Base-by-base conservation (phyloP, 139 green algal species). In the Tetratostichococcus sp. region DNA sequence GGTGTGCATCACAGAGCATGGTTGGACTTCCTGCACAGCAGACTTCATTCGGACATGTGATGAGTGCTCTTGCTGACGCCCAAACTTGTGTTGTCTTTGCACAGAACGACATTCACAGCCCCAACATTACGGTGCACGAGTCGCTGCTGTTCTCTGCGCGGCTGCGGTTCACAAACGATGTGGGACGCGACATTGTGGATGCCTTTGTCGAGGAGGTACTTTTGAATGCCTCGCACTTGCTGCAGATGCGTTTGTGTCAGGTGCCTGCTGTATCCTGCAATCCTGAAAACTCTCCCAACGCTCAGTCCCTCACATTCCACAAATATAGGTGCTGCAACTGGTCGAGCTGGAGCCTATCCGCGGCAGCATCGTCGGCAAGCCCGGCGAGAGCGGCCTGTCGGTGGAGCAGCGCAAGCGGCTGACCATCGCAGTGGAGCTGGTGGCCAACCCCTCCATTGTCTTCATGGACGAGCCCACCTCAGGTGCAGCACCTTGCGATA, bases 361-460 rank as follows among this genome's bases (percentile, higher is more conserved):
- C 4, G 31, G 78, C 30, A 68, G 69, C 3, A 65, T 88, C 33
- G 81, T 92, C 65, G 87, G 87, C 30, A 42, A 72, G 69, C 83
- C 83, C 0, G 86, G 86, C 28, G 65, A 80, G 23, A 75, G 65
- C 21, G 82, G 84, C 28, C 78, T 89, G 14, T 75, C 34, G 33
- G 80, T 88, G 30, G 82, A 89, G 81, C 82, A 88, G 79, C 70
- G 82, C 69, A 88, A 88, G 71, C 80, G 84, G 6, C 80, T 90
- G 30, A 90, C 84, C 34, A 84, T 90, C 50, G 85, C 81, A 26
- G 80, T 88, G 39, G 84, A 89, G 75, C 81, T 89, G 68, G 82
- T 87, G 35, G 69, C 78, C 42, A 82, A 82, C 58, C 77, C 77
- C 57, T 76, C 67, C 77, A 78, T 82, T 66, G 58, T 79, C 1